Percentiles rank a stretch among this genome's conserved stretches.
Evolutionary conservation across 176 grass and related monocot genomes (phyloP).

Genomic region (Poa pratensis): DNA sequence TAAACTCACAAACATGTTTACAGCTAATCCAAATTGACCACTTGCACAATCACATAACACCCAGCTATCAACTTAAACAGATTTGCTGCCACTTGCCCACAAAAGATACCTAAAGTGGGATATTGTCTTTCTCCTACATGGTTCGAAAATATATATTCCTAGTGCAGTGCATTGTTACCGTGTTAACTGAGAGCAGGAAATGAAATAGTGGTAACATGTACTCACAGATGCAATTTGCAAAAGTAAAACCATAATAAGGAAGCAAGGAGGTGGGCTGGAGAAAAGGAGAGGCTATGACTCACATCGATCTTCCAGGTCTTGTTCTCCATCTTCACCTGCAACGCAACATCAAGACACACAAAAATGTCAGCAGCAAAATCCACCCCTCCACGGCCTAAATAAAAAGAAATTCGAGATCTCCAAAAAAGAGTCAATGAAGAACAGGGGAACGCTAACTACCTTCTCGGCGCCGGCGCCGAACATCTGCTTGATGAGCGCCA

Average conservation of each 20-base stretch:
- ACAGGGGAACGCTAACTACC: slow-evolving; percentile 19
- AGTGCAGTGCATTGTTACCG: not conserved
- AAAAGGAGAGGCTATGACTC: slow-evolving; percentile 33
- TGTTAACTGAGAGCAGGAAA: not conserved
- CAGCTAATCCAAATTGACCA: not conserved
- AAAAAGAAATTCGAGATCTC: not conserved
- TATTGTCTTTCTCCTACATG: too few relatives aligned
- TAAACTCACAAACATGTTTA: not conserved
- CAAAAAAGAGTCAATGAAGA: not conserved
- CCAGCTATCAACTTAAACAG: not conserved
- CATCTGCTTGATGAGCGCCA: slow-evolving; percentile 92
- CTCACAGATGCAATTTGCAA: not conserved
- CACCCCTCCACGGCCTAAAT: not conserved
- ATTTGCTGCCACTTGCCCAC: not conserved
- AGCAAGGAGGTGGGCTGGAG: not conserved
- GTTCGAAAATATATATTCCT: not conserved
- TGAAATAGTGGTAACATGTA: not conserved
- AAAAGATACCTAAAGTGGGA: not conserved
- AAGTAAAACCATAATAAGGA: not conserved
- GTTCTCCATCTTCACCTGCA: slow-evolving; percentile 98
- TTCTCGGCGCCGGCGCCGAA: slow-evolving; percentile 82
- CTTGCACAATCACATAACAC: not conserved
- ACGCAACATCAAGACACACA: not conserved
- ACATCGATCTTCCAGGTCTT: slow-evolving; percentile 98
- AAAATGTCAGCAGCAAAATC: slow-evolving; percentile 21